phyloP scores from a whole-genome alignment of 768 basidiomycete species.

The Piloderma croceum region DNA sequence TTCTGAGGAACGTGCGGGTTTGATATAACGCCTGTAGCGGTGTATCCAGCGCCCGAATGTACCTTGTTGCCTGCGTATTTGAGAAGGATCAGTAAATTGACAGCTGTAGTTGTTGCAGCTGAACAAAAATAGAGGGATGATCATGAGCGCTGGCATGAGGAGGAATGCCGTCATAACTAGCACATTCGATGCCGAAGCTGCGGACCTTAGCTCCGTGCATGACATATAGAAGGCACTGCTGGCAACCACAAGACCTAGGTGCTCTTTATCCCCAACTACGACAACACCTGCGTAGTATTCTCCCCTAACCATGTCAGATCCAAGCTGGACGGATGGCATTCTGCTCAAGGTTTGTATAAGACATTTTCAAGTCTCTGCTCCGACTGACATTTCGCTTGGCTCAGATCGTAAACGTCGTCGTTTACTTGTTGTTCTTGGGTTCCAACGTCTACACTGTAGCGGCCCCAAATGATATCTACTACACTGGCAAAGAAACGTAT shows the following conservation, averaged over 20 bases:
- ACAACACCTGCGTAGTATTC: not conserved
- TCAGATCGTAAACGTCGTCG: conserved; percentile 72
- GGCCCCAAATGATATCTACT: conserved; percentile 66
- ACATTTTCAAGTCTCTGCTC: not conserved
- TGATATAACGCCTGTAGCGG: no score
- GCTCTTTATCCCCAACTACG: not conserved
- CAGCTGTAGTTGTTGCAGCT: no score
- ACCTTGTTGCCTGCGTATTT: no score
- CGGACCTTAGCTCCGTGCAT: no score
- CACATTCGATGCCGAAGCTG: no score
- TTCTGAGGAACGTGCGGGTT: no score
- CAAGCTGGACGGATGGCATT: conserved; percentile 72
- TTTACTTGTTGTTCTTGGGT: conserved; percentile 83
- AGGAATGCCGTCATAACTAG: no score
- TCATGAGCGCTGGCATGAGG: no score
- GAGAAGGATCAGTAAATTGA: no score
- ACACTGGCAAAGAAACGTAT: conserved; percentile 78
- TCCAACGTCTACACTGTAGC: conserved; percentile 86
- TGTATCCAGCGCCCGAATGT: no score
- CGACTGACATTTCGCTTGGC: not conserved
- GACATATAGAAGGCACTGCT: no score
- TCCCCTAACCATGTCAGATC: conserved; percentile 44
- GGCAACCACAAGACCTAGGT: not conserved
- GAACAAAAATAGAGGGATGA: no score
- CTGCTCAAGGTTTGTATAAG: conserved; percentile 61